Conservation (phyloP, 371 early-diverging fungal genomes). For the Mortierella sp. region DNA sequence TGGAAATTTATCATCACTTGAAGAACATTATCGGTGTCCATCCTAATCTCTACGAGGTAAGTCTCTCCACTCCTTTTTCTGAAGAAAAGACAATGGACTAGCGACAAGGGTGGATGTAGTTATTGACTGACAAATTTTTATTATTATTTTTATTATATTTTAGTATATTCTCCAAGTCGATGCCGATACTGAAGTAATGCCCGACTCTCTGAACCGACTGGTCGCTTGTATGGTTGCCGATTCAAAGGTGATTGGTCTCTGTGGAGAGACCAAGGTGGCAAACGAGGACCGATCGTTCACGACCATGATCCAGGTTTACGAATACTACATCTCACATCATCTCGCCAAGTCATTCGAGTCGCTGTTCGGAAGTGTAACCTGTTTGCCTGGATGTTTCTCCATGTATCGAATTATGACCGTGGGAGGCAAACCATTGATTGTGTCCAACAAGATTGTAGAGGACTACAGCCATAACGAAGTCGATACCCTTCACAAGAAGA, state of each 20-base stretch:
- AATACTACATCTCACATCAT: slow-evolving; percentile 99
- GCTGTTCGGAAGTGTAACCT: slow-evolving; percentile 97
- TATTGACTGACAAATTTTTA: not conserved
- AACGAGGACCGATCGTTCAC: slow-evolving; percentile 93
- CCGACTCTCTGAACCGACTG: slow-evolving; percentile 88
- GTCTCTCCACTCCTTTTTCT: not conserved
- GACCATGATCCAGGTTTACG: slow-evolving; percentile 99
- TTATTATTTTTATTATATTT: slow-evolving; percentile 21
- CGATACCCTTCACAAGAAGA: slow-evolving; percentile 98
- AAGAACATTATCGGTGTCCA: slow-evolving; percentile 91
- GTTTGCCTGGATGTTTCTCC: slow-evolving; percentile 97
- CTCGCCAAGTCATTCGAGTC: slow-evolving; percentile 99
- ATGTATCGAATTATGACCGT: slow-evolving; percentile 92
- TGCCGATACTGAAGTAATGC: slow-evolving; percentile 93
- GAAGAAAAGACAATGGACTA: not conserved
- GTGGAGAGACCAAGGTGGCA: slow-evolving; percentile 92
- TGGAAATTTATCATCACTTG: slow-evolving; percentile 93
- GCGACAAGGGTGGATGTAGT: not conserved
- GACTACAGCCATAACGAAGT: slow-evolving; percentile 96
- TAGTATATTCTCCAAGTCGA: slow-evolving; percentile 93
- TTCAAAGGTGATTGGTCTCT: slow-evolving; percentile 89
- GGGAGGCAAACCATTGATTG: slow-evolving; percentile 86
- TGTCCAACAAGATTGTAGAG: slow-evolving; percentile 86
- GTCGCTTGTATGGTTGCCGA: slow-evolving; percentile 90
- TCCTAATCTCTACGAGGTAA: slow-evolving; percentile 84